phyloP scores from a whole-genome alignment of 306 rosid genomes.

The Malus asiatica region DNA sequence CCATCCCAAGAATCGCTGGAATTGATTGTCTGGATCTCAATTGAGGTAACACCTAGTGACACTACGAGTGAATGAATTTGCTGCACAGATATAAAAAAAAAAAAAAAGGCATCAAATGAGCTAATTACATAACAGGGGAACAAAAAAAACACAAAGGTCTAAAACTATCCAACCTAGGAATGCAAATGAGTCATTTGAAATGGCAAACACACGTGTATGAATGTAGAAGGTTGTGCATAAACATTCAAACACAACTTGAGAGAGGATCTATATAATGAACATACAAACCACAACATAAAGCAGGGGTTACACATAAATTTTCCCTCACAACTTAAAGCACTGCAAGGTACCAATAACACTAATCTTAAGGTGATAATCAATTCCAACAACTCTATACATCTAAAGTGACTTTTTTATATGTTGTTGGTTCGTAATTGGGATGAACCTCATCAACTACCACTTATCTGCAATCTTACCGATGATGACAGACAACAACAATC shows the following conservation, averaged over 20 bases:
- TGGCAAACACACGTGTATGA: not conserved
- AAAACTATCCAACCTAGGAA: not conserved
- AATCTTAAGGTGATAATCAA: not conserved
- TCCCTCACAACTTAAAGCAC: not conserved
- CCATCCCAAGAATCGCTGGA: conserved; percentile 83
- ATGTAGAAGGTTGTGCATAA: not conserved
- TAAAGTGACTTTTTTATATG: not conserved
- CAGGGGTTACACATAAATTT: not conserved
- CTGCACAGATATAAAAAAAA: conserved; percentile 31
- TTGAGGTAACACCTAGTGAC: conserved; percentile 54
- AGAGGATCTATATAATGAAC: not conserved
- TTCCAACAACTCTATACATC: not conserved
- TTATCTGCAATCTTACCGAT: too few species aligned
- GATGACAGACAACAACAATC: too few species aligned
- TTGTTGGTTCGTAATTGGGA: not conserved
- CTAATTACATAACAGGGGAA: not conserved
- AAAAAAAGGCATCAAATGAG: not conserved
- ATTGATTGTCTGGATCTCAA: conserved; percentile 83
- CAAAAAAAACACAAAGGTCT: not conserved
- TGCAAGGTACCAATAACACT: not conserved
- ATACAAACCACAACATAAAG: not conserved
- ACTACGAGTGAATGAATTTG: conserved; percentile 59
- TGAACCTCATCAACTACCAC: not conserved
- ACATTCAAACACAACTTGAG: not conserved
- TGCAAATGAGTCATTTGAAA: not conserved